Percentiles rank a stretch among this genome's conserved stretches.
phyloP scores from a whole-genome alignment of 2,329 filamentous ascomycete genomes.

The Helotiales sp. region DNA sequence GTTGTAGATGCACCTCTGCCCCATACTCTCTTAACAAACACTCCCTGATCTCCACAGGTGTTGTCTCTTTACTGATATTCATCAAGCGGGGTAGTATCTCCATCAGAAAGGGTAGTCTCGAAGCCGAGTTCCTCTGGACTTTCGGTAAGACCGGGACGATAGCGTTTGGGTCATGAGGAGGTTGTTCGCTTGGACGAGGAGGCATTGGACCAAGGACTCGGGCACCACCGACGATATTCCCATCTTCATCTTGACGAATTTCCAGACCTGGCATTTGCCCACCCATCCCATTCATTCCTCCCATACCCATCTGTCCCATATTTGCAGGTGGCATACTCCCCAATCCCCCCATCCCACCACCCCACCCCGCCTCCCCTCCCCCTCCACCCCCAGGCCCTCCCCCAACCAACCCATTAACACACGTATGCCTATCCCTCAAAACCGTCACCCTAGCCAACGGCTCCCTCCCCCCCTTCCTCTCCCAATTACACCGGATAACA shows the following conservation, averaged over 20 bases:
- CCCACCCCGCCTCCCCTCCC: constrained; percentile 6
- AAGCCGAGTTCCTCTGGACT: constrained; percentile 35
- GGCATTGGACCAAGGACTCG: constrained; percentile 28
- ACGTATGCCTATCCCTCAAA: constrained; percentile 34
- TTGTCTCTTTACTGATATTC: constrained; percentile 57
- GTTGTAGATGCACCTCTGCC: constrained; percentile 35
- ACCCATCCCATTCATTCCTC: background rate
- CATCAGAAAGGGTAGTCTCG: constrained; percentile 53
- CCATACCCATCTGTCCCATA: constrained; percentile 9
- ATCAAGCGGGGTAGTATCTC: constrained; percentile 62
- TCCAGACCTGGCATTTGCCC: constrained; percentile 19
- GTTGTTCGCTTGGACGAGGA: constrained; percentile 1
- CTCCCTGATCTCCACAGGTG: constrained; percentile 59
- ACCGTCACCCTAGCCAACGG: constrained; percentile 35
- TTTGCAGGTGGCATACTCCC: background rate
- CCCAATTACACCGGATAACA: constrained; percentile 37
- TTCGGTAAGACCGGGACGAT: constrained; percentile 32
- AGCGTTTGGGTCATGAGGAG: background rate
- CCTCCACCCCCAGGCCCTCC: constrained; percentile 1
- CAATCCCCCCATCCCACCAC: constrained; percentile 5
- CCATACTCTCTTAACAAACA: constrained; percentile 45
- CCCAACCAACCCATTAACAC: constrained; percentile 32
- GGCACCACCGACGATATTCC: constrained; percentile 33
- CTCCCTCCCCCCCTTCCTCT: constrained; percentile 31
- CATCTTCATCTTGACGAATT: constrained; percentile 31